These are phyloP conservation scores for Globisporangium recalcitrans DNA, from an alignment of 352 stramenopile species.

Conservation along the genomic window DNA sequence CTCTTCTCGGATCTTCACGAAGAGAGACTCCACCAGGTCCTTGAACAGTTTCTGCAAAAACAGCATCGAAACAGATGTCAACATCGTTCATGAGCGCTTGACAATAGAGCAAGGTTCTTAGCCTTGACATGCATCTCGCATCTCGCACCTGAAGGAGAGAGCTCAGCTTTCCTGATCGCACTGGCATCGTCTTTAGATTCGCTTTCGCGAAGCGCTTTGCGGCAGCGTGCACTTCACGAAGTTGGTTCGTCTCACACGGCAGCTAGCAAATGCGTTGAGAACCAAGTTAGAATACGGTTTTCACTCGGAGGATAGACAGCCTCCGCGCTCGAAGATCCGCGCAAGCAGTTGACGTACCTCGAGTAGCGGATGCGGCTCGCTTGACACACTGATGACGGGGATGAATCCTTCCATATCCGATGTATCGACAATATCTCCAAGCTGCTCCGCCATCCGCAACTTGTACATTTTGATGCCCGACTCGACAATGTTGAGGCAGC, in stretches of 20 bases:
- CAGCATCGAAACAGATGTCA: neutral
- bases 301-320: neutral
- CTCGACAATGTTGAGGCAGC: slow-evolving; percentile 75
- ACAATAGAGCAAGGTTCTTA: neutral
- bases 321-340: neutral
- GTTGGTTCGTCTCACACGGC: slow-evolving; percentile 47
- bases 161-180: slow-evolving; percentile 61
- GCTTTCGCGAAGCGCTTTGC: slow-evolving; percentile 49
- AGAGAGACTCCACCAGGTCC: slow-evolving; percentile 65
- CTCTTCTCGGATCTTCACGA: slow-evolving; percentile 59
- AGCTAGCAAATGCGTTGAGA: slow-evolving; percentile 29
- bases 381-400: slow-evolving; percentile 26
- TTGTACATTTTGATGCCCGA: slow-evolving; percentile 81
- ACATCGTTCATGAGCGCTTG: neutral
- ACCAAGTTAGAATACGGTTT: neutral
- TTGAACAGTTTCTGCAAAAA: slow-evolving; percentile 71
- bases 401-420: slow-evolving; percentile 61
- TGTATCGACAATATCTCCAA: slow-evolving; percentile 63
- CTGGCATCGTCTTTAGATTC: slow-evolving; percentile 58
- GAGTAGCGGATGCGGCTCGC: slow-evolving; percentile 25
- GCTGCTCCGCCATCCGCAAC: slow-evolving; percentile 57
- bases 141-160: slow-evolving; percentile 44
- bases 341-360: slow-evolving; percentile 25
- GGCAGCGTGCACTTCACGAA: slow-evolving; percentile 41
- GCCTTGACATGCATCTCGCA: neutral